Evolutionary conservation across 306 rosid species (phyloP).

Genomic region (Citrullus amarus): DNA sequence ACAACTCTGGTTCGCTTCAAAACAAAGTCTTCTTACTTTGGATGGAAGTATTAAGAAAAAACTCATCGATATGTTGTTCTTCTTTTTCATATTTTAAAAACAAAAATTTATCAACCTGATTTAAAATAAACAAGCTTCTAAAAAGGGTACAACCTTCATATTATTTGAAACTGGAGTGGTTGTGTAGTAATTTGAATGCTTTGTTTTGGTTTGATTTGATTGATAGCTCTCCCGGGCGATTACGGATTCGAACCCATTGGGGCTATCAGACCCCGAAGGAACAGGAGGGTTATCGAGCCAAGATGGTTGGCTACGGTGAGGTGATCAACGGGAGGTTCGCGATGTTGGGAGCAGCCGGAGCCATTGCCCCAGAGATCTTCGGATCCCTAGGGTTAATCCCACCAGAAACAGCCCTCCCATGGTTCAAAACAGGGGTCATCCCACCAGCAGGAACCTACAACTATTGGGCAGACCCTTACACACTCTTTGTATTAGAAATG

Average conservation of each 20-base stretch:
- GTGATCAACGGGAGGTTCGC: conserved; percentile 78
- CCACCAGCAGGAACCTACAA: conserved; percentile 87
- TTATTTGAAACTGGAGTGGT: too few relatives aligned
- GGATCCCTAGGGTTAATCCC: conserved; percentile 76
- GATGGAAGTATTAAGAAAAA: conserved; percentile 52
- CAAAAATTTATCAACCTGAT: neutral
- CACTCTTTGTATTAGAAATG: conserved; percentile 64
- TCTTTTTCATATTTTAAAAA: neutral
- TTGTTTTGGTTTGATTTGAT: neutral
- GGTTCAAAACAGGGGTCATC: conserved; percentile 88
- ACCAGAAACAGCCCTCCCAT: conserved; percentile 81
- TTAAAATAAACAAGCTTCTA: neutral
- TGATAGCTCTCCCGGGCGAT: conserved; percentile 85
- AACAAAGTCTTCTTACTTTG: conserved; percentile 92
- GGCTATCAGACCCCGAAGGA: conserved; percentile 97
- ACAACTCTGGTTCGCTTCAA: conserved; percentile 92
- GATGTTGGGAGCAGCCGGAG: conserved; percentile 76
- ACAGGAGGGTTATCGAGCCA: conserved; percentile 93
- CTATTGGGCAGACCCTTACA: conserved; percentile 94
- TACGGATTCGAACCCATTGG: conserved; percentile 87
- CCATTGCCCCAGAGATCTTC: conserved; percentile 76
- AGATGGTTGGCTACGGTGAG: conserved; percentile 95
- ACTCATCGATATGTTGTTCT: too few relatives aligned
- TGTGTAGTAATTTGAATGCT: too few relatives aligned
- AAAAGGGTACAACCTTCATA: neutral